phyloP scores from a whole-genome alignment of 805 yeast species.

The Candida sithepensis region DNA sequence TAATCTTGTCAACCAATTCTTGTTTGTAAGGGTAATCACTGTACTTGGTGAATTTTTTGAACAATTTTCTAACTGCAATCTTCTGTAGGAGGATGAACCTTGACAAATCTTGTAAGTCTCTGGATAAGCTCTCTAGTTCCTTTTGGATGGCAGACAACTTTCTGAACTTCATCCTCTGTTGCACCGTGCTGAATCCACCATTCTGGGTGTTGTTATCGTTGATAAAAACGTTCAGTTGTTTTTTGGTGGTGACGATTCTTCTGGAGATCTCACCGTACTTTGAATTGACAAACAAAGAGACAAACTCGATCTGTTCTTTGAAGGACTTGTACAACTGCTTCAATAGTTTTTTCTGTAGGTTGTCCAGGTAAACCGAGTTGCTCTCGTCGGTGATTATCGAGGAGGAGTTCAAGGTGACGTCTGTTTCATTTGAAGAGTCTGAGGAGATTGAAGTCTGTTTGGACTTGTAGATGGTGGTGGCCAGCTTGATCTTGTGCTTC shows the following conservation, averaged over 20 bases:
- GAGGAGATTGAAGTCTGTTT: slow-evolving; percentile 14
- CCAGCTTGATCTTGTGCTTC: slow-evolving; percentile 58
- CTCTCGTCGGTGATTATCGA: slow-evolving; percentile 1
- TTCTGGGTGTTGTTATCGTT: slow-evolving; percentile 7
- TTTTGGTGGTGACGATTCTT: slow-evolving; percentile 31
- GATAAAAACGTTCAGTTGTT: slow-evolving; percentile 25
- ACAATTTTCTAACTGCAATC: slow-evolving; percentile 66
- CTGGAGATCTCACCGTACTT: slow-evolving; percentile 68
- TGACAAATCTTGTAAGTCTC: slow-evolving; percentile 60
- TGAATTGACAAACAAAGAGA: slow-evolving; percentile 59
- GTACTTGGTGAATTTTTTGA: slow-evolving; percentile 63
- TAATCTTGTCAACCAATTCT: slow-evolving; percentile 32
- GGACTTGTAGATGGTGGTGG: slow-evolving; percentile 37
- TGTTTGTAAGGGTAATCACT: slow-evolving; percentile 31
- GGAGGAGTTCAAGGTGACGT: slow-evolving; percentile 5
- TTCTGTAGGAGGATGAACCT: slow-evolving; percentile 70
- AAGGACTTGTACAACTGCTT: slow-evolving; percentile 41
- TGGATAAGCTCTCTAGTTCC: slow-evolving; percentile 41
- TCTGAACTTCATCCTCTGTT: slow-evolving; percentile 20
- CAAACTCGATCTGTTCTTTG: slow-evolving; percentile 55
- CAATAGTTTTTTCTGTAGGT: slow-evolving; percentile 19
- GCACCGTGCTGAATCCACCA: slow-evolving; percentile 4
- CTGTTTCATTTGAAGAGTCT: slow-evolving; percentile 12
- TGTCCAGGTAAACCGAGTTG: slow-evolving; percentile 10
- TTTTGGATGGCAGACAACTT: slow-evolving; percentile 25